A percentile compares a stretch with the other conserved stretches of the same genome.
Evolutionary conservation across 768 basidiomycete species (phyloP).

Genomic region (Hypsizygus marmoreus): DNA sequence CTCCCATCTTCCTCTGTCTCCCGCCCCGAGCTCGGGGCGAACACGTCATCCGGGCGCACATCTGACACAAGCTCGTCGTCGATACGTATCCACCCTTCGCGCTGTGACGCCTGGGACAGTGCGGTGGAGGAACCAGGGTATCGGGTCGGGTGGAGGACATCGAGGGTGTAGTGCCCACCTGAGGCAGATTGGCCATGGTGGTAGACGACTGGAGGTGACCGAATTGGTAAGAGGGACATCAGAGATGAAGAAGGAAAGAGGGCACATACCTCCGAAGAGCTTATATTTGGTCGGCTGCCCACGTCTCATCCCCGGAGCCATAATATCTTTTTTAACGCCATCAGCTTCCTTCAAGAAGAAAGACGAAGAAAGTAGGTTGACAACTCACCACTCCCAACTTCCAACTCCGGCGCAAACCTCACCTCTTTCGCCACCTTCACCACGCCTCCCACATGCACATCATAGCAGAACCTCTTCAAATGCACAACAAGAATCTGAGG

Average conservation of each 20-base stretch:
- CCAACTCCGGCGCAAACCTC: conserved; percentile 74
- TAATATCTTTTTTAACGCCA: conserved; percentile 46
- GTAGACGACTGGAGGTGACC: conserved; percentile 64
- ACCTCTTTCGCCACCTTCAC: conserved; percentile 88
- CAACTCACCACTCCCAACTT: conserved; percentile 65
- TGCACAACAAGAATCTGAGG: conserved; percentile 87
- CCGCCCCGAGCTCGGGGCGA: conserved; percentile 51
- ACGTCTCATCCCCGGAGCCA: conserved; percentile 52
- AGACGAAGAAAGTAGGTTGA: conserved; percentile 2
- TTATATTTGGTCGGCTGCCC: conserved; percentile 62
- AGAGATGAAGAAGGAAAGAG: background rate
- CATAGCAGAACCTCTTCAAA: conserved; percentile 90
- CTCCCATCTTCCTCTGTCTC: conserved; percentile 52
- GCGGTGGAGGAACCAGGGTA: no score
- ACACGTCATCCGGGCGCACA: conserved; percentile 73
- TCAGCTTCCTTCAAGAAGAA: conserved; percentile 2
- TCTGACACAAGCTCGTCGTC: conserved; percentile 90
- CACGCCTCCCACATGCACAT: conserved; percentile 69
- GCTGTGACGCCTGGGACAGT: no score
- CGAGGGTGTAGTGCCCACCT: conserved; percentile 94
- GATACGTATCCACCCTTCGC: conserved; percentile 90
- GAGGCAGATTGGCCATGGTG: conserved; percentile 91
- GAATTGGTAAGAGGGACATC: background rate
- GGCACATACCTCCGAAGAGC: conserved; percentile 74
- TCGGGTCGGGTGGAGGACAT: conserved; percentile 77